Percentiles rank a stretch among this genome's conserved stretches.
Conservation (phyloP, 192 early-diverging fungal genomes). For the Coemansia sp. region DNA sequence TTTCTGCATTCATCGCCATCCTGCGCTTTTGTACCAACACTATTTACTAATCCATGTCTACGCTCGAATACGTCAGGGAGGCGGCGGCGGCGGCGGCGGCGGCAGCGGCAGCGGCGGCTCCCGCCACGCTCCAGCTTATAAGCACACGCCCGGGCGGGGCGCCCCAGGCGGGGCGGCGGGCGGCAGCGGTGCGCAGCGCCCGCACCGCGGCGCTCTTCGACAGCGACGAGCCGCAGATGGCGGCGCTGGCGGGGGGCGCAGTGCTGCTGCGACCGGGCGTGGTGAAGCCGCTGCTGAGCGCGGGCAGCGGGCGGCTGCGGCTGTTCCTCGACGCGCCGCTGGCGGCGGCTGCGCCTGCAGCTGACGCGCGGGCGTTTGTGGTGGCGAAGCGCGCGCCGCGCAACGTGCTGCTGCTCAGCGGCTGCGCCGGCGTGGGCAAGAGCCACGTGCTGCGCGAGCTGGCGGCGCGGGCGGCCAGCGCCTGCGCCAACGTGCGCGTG, state of each 20-base stretch:
- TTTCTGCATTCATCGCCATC: too few relatives aligned
- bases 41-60: too few relatives aligned
- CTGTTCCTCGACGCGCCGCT: background rate
- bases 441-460: conserved; percentile 7
- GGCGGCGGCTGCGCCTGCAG: background rate
- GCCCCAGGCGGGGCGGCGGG: too few relatives aligned
- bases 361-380: background rate
- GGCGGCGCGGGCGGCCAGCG: background rate
- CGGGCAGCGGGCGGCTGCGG: background rate
- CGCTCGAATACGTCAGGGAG: too few relatives aligned
- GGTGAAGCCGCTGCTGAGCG: background rate
- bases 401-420: background rate
- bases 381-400: too few relatives aligned
- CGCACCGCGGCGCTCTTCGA: background rate
- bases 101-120: background rate
- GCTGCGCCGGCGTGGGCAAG: conserved; percentile 6
- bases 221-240: background rate
- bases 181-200: background rate
- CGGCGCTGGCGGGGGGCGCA: background rate
- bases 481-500: background rate
- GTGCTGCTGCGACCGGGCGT: background rate
- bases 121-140: too few relatives aligned
- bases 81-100: too few relatives aligned
- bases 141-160: too few relatives aligned
- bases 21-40: too few relatives aligned